A percentile compares a stretch with the other conserved stretches of the same genome.
Evolutionary conservation across 2,329 filamentous ascomycete genomes (phyloP).

Genomic region (Endoconidiophora polonica): DNA sequence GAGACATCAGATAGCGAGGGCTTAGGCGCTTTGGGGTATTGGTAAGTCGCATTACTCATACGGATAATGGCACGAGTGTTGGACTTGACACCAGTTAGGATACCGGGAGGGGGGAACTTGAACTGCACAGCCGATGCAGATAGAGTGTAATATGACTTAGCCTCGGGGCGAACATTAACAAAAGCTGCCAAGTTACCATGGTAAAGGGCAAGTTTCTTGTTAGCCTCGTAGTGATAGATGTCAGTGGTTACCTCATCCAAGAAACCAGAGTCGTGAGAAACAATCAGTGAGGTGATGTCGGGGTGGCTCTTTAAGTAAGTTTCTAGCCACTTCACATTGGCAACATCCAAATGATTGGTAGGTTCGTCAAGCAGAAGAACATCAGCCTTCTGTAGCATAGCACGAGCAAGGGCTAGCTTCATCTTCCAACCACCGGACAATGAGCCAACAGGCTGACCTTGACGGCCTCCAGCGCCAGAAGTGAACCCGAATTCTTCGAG

Average conservation of each 20-base stretch:
- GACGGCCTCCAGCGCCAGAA: slow-evolving; percentile 70
- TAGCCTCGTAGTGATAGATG: slow-evolving; percentile 93
- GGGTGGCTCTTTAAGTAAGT: slow-evolving; percentile 91
- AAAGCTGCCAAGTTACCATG: slow-evolving; percentile 71
- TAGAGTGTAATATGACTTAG: slow-evolving; percentile 94
- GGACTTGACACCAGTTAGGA: slow-evolving; percentile 88
- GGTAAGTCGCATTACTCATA: slow-evolving; percentile 81
- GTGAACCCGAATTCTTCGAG: slow-evolving; percentile 89
- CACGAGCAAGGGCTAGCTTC: slow-evolving; percentile 90
- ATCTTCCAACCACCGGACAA: slow-evolving; percentile 99
- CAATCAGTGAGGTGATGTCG: slow-evolving; percentile 92
- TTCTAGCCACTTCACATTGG: slow-evolving; percentile 90
- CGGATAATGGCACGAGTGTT: slow-evolving; percentile 84
- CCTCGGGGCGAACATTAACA: slow-evolving; percentile 79
- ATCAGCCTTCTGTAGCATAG: slow-evolving; percentile 94
- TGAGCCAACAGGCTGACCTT: slow-evolving; percentile 80
- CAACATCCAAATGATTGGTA: slow-evolving; percentile 94
- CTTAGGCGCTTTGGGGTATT: slow-evolving; percentile 80
- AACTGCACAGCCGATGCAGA: slow-evolving; percentile 80
- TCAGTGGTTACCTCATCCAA: slow-evolving; percentile 95
- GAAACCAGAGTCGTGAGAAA: slow-evolving; percentile 96
- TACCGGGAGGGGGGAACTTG: slow-evolving; percentile 94
- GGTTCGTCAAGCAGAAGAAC: slow-evolving; percentile 94
- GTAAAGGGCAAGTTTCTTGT: slow-evolving; percentile 84
- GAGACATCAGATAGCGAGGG: slow-evolving; percentile 77